Conservation (phyloP, 2,329 filamentous ascomycete genomes). For the Verticillium albo-atrum region DNA sequence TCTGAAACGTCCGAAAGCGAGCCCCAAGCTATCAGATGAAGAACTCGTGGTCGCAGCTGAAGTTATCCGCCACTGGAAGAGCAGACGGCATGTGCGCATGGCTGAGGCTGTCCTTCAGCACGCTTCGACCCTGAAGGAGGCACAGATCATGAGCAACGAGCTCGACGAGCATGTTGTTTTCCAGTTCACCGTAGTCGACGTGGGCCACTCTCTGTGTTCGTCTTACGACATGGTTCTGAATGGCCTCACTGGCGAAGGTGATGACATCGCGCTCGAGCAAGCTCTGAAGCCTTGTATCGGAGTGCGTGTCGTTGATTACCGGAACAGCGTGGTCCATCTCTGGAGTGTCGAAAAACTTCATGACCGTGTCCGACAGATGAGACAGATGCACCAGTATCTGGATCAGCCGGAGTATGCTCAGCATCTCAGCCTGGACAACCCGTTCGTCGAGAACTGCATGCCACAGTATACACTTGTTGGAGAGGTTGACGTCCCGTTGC, state of each 20-base stretch:
- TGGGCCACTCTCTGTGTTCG: constrained; percentile 83
- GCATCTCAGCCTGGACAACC: constrained; percentile 88
- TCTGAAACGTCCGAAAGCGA: constrained; percentile 55
- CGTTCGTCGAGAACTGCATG: constrained; percentile 87
- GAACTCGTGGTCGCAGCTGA: constrained; percentile 68
- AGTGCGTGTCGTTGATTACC: constrained; percentile 87
- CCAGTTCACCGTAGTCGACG: constrained; percentile 88
- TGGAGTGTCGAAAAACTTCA: constrained; percentile 95
- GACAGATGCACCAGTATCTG: constrained; percentile 94
- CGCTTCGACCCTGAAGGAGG: constrained; percentile 85
- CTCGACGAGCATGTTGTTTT: constrained; percentile 91
- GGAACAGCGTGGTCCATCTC: constrained; percentile 76
- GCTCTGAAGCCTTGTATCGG: constrained; percentile 86
- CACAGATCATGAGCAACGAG: constrained; percentile 95
- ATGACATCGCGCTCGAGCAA: constrained; percentile 75
- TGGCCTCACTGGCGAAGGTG: constrained; percentile 79
- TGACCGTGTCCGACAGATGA: constrained; percentile 83
- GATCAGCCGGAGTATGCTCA: constrained; percentile 92
- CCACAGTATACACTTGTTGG: constrained; percentile 90
- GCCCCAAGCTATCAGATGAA: constrained; percentile 62
- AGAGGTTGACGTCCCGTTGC: constrained; percentile 86
- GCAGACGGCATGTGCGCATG: constrained; percentile 87
- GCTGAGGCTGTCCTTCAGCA: constrained; percentile 87
- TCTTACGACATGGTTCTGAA: constrained; percentile 97
- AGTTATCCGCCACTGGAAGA: constrained; percentile 70